Base-by-base conservation (phyloP, 805 yeast genomes). In the Metschnikowia colocasiae region DNA sequence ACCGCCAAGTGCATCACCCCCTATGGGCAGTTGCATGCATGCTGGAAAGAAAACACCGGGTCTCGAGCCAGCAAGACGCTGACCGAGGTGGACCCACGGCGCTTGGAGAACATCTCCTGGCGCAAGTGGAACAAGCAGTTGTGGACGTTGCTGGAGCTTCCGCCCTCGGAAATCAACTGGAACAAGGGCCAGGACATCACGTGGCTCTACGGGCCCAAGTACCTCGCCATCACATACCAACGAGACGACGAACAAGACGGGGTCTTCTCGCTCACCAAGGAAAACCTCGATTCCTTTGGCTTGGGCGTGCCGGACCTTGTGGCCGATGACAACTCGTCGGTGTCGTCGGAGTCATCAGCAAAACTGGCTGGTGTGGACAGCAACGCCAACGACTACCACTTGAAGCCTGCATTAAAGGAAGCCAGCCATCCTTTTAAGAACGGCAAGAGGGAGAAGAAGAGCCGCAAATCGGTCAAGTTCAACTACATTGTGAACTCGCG, bases 131-230 rank as follows among this genome's bases (percentile, higher is more conserved):
- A 54, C 48, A 69, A 70, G 52, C 66, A 65, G 45, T 50, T 67
- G 37, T 43, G 56, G 33, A 26, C 55, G 5, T 57, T 72, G 19
- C 38, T 43, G 15, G 71, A 66, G 43, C 49, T 73, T 6, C 58
- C 68, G 45, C 82, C 83, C 1, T 60, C 66, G 4, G 50, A 52
- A 30, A 77, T 79, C 34, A 78, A 79, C 59, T 79, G 83, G 83
- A 71, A 67, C 54, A 79, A 79, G 56, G 71, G 65, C 47, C 75
- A 76, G 49, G 83, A 79, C 55, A 71, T 76, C 40, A 79, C 82
- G 3, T 77, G 79, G 67, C 65, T 79, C 42, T 79, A 74, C 54
- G 83, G 83, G 1, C 83, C 83, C 18, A 65, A 67, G 47, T 61
- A 60, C 47, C 43, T 36, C 10, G 37, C 32, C 30, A 30, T 31